A percentile compares a stretch with the other conserved stretches of the same genome.
These are phyloP conservation scores for Erythrophleum fordii DNA, from an alignment of 306 rosid genomes.

Conservation along the genomic window DNA sequence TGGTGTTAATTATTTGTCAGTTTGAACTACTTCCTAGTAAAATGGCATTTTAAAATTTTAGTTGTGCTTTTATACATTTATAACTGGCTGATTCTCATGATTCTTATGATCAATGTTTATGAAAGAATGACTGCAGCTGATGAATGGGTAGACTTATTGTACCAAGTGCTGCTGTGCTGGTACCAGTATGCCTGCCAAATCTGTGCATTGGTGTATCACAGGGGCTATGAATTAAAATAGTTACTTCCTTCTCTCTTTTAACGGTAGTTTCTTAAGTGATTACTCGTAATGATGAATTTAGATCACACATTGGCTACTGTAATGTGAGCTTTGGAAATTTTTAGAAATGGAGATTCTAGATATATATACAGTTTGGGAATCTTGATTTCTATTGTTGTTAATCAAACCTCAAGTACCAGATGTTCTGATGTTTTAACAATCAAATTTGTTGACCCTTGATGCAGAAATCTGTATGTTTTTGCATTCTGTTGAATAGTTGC, in stretches of 20 bases:
- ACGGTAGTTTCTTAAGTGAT: neutral
- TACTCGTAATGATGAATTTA: slow-evolving; percentile 15
- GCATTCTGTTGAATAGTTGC: slow-evolving; percentile 28
- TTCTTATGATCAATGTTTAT: slow-evolving; percentile 6
- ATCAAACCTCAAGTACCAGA: slow-evolving; percentile 4
- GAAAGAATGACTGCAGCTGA: slow-evolving; percentile 22
- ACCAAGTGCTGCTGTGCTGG: neutral
- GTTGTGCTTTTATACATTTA: slow-evolving; percentile 22
- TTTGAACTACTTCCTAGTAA: slow-evolving; percentile 11
- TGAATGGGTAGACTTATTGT: neutral
- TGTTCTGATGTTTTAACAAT: slow-evolving; percentile 22
- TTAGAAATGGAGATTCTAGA: slow-evolving; percentile 12
- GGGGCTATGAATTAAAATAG: neutral
- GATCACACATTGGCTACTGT: slow-evolving; percentile 24
- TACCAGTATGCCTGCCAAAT: neutral
- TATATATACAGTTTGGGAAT: neutral
- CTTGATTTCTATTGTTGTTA: slow-evolving; percentile 15
- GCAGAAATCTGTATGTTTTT: slow-evolving; percentile 13
- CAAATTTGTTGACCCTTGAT: slow-evolving; percentile 15
- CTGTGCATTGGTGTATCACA: neutral
- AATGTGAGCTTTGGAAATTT: slow-evolving; percentile 23
- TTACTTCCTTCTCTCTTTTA: slow-evolving; percentile 3
- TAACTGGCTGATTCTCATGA: slow-evolving; percentile 1
- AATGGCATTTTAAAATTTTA: slow-evolving; percentile 12
- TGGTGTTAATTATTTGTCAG: slow-evolving; percentile 17